phyloP scores from a whole-genome alignment of 495 filamentous ascomycete genomes.

The Pseudoneurospora amorphoporcata region DNA sequence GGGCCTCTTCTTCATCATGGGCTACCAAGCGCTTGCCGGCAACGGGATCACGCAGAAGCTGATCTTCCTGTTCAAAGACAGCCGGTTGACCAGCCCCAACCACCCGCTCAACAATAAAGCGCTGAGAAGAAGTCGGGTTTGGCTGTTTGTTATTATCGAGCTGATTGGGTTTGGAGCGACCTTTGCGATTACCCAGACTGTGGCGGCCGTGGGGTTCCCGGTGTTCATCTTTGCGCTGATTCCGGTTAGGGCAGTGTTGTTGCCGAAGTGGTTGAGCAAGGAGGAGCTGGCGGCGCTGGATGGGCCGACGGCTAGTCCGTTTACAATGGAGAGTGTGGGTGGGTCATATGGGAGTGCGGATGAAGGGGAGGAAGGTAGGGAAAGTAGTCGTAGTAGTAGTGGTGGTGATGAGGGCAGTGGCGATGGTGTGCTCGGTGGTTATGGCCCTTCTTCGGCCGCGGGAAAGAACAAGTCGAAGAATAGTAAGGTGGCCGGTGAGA shows the following conservation, averaged over 20 bases:
- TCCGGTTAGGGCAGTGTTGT: slow-evolving; percentile 61
- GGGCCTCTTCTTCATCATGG: slow-evolving; percentile 93
- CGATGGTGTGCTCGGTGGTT: neutral
- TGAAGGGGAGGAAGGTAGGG: neutral
- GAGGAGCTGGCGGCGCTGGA: slow-evolving; percentile 67
- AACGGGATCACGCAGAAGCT: slow-evolving; percentile 81
- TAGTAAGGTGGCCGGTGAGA: neutral
- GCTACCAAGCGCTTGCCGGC: slow-evolving; percentile 64
- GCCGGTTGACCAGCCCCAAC: slow-evolving; percentile 46
- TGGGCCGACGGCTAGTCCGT: slow-evolving; percentile 68
- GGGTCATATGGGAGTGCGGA: slow-evolving; percentile 46
- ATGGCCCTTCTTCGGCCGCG: neutral
- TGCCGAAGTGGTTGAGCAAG: slow-evolving; percentile 58
- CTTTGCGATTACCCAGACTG: slow-evolving; percentile 92
- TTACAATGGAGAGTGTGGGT: slow-evolving; percentile 78
- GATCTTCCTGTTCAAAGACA: slow-evolving; percentile 63
- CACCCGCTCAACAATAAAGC: slow-evolving; percentile 55
- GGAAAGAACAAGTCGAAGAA: neutral
- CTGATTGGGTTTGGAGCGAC: slow-evolving; percentile 72
- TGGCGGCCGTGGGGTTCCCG: slow-evolving; percentile 89
- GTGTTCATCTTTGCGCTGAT: slow-evolving; percentile 74
- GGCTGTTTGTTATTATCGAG: slow-evolving; percentile 69
- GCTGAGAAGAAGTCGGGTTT: slow-evolving; percentile 52
- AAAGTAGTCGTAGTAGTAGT: neutral
- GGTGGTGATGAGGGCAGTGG: slow-evolving; percentile 1